Evolutionary conservation across 2,329 filamentous ascomycete species (phyloP), one percentile per base, ranked within the genome.

Genomic region (Scleromitrula shiraiana): DNA sequence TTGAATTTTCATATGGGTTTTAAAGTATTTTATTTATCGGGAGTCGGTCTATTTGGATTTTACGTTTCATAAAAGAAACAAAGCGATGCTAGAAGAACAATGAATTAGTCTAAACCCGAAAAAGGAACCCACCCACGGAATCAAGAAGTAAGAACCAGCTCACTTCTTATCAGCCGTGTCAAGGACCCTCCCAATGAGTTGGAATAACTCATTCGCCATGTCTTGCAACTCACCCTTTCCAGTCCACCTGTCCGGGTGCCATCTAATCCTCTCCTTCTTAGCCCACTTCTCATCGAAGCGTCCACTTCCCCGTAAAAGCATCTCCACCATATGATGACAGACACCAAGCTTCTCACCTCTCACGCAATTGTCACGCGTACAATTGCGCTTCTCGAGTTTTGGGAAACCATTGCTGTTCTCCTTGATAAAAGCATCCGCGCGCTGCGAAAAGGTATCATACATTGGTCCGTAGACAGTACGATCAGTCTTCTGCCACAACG

Each of bases 221-320:
- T 4, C 6, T 19, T 39, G 15, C n/a, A 46, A 22, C 19, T 46
- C 22, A 2, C 14, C n/a, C 22, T 23, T 45, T 9, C 36, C 41
- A 15, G 19, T 17, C 20, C 43, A 52, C 7, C 26, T 8, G 40
- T 52, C 47, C 7, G 50, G 47, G 39, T 52, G 50, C 50, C 50
- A 52, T 17, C 35, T 37, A 24, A 46, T 14, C 10, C 41, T 24
- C 38, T 52, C 46, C 14, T 17, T 42, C 46, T 26, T 52, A 4
- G 46, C 2, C 41, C 33, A 37, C 9, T 20, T 14, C 26, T 45
- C 37, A 15, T 36, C 24, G 8, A 41, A 32, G 2, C 7, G 3
- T 3, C 43, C 48, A 4, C 43, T 39, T 2, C 47, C 50, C 10
- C 23, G 19, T 4, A 46, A 23, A 1, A 23, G 19, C 12, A 2